Conservation (phyloP, 805 yeast species). For the Lipomyces chichibuensis region DNA sequence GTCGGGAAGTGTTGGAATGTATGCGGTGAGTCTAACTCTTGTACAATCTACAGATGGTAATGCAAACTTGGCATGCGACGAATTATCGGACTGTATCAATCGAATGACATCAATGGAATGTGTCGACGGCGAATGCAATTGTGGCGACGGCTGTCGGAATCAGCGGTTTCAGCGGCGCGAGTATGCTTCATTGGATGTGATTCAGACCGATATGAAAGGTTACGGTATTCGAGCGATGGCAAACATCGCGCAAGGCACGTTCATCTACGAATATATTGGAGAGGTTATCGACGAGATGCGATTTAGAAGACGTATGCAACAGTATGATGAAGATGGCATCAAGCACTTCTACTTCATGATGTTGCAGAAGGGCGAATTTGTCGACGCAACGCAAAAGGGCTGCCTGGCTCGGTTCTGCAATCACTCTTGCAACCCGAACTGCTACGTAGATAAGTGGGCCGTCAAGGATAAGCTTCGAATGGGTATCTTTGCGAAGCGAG, state of each 20-base stretch:
- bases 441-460: constrained; percentile 96
- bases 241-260: constrained; percentile 61
- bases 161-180: constrained; percentile 81
- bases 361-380: constrained; percentile 84
- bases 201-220: constrained; percentile 82
- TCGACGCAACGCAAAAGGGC: constrained; percentile 92
- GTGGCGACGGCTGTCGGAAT: constrained; percentile 81
- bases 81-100: constrained; percentile 87
- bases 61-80: constrained; percentile 73
- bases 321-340: constrained; percentile 80
- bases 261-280: constrained; percentile 90
- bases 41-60: constrained; percentile 42
- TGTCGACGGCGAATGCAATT: constrained; percentile 65
- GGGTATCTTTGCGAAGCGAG: constrained; percentile 90
- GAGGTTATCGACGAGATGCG: constrained; percentile 82
- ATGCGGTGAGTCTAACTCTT: neutral
- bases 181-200: constrained; percentile 78
- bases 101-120: constrained; percentile 92
- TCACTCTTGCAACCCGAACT: constrained; percentile 94
- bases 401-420: constrained; percentile 88
- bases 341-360: constrained; percentile 90
- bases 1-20: constrained; percentile 22
- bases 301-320: constrained; percentile 74
- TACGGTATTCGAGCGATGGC: constrained; percentile 79
- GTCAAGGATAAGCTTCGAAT: constrained; percentile 85